Percentiles rank a stretch among this genome's conserved stretches.
phyloP scores from a whole-genome alignment of 139 green algal genomes.

The Chlorella ohadii region DNA sequence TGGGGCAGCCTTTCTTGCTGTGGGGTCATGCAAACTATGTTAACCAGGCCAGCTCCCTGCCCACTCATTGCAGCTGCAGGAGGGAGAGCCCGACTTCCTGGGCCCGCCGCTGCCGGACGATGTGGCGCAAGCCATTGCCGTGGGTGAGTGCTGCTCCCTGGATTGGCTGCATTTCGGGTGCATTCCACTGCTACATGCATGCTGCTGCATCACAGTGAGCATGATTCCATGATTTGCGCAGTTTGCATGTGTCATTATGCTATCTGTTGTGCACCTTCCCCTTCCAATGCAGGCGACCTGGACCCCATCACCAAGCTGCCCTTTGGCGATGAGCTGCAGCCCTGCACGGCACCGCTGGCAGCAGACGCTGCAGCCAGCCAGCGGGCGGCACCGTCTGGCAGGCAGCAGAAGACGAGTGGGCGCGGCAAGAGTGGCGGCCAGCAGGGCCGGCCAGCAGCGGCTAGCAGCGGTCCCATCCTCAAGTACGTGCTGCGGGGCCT shows the following conservation, averaged over 20 bases:
- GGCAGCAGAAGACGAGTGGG: neutral
- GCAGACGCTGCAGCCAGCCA: neutral
- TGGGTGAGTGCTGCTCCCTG: conserved; percentile 46
- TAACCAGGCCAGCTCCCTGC: no score
- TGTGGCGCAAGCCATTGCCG: conserved; percentile 72
- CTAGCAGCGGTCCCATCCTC: neutral
- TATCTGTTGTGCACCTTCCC: no score
- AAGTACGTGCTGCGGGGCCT: conserved; percentile 12
- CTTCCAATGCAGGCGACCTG: conserved; percentile 48
- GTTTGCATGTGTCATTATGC: no score
- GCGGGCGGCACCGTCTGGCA: neutral
- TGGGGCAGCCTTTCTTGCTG: no score
- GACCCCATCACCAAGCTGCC: conserved; percentile 64
- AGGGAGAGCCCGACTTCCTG: conserved; percentile 74
- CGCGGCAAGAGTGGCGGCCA: neutral
- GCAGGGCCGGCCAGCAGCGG: neutral
- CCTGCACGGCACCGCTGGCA: conserved; percentile 7
- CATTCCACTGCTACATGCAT: neutral
- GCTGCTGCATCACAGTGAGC: neutral
- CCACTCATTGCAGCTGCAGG: neutral
- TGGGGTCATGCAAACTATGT: no score
- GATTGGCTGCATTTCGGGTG: neutral
- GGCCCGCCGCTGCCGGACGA: conserved; percentile 68
- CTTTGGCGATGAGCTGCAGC: conserved; percentile 34
- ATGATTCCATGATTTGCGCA: neutral